phyloP scores from a whole-genome alignment of 2,329 filamentous ascomycete species.

The Rutstroemia sp. region DNA sequence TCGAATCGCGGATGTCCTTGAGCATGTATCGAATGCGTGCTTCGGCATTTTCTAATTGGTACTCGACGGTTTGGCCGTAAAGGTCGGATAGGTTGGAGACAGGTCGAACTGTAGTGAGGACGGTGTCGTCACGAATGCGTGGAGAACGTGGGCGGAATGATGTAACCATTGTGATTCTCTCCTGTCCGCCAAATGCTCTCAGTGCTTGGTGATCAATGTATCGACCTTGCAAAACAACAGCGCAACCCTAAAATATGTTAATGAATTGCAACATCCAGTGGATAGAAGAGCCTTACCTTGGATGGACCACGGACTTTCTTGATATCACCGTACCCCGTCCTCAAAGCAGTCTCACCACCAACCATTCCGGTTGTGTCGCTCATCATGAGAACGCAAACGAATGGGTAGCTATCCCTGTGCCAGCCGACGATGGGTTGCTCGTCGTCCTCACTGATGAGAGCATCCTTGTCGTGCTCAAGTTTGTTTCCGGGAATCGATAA shows the following conservation, averaged over 20 bases:
- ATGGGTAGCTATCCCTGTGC: conserved; percentile 44
- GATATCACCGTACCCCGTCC: conserved; percentile 41
- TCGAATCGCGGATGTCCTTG: conserved; percentile 29
- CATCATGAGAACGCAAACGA: conserved; percentile 45
- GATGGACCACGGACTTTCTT: conserved; percentile 37
- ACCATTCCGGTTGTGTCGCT: conserved; percentile 40
- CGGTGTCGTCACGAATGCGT: conserved; percentile 33
- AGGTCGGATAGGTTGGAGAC: conserved; percentile 33
- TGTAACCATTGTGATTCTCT: conserved; percentile 41
- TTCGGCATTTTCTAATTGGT: conserved; percentile 33
- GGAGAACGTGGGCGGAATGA: conserved; percentile 37
- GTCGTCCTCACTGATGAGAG: conserved; percentile 26
- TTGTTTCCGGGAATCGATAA: conserved; percentile 35
- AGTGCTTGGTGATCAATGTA: conserved; percentile 40
- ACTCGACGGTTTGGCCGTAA: conserved; percentile 33
- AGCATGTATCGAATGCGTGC: conserved; percentile 30
- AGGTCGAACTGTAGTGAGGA: conserved; percentile 31
- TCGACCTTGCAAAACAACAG: conserved; percentile 38
- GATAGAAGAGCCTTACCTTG: conserved; percentile 30
- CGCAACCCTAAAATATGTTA: conserved; percentile 30
- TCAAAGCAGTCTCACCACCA: conserved; percentile 52
- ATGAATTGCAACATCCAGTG: neutral
- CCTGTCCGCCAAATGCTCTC: conserved; percentile 33
- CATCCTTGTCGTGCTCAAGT: conserved; percentile 17
- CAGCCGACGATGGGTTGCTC: conserved; percentile 36